phyloP scores from a whole-genome alignment of 805 yeast genomes.

The Hanseniaspora mollemarum region DNA sequence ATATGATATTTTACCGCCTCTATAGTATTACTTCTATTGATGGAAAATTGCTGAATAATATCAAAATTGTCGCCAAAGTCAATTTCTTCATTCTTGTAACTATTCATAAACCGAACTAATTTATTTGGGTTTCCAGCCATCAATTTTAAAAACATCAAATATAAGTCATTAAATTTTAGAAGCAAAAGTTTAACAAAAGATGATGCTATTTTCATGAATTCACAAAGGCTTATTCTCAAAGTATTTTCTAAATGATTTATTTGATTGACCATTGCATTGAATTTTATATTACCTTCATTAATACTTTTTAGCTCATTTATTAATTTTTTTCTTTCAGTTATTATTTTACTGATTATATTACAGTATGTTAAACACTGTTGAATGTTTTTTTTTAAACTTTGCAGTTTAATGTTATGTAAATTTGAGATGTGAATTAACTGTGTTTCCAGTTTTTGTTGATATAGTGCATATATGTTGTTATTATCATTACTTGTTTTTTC shows the following conservation, averaged over 20 bases:
- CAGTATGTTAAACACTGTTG: conserved; percentile 16
- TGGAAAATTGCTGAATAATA: conserved; percentile 29
- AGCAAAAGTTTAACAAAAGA: conserved; percentile 20
- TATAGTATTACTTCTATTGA: conserved; percentile 26
- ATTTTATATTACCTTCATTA: conserved; percentile 23
- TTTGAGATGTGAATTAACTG: not conserved
- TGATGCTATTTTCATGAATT: conserved; percentile 19
- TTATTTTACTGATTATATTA: conserved; percentile 21
- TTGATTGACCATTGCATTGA: conserved; percentile 25
- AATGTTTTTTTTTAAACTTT: not conserved
- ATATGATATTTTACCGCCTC: conserved; percentile 24
- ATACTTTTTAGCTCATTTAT: conserved; percentile 20
- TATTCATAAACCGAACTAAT: conserved; percentile 23
- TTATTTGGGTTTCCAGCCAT: conserved; percentile 28
- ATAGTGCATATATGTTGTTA: conserved; percentile 7
- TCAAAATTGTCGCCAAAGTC: conserved; percentile 30
- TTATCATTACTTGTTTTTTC: not conserved
- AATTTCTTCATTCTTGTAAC: conserved; percentile 17
- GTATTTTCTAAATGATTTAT: conserved; percentile 25
- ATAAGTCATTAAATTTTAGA: conserved; percentile 21
- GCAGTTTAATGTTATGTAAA: not conserved
- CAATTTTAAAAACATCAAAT: conserved; percentile 26
- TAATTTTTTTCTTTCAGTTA: conserved; percentile 20
- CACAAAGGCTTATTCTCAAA: conserved; percentile 28
- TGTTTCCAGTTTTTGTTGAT: conserved; percentile 7